A percentile compares a stretch with the other conserved stretches of the same genome.
Evolutionary conservation across 805 yeast species (phyloP).

Genomic region (Saccharomycopsis microspora): DNA sequence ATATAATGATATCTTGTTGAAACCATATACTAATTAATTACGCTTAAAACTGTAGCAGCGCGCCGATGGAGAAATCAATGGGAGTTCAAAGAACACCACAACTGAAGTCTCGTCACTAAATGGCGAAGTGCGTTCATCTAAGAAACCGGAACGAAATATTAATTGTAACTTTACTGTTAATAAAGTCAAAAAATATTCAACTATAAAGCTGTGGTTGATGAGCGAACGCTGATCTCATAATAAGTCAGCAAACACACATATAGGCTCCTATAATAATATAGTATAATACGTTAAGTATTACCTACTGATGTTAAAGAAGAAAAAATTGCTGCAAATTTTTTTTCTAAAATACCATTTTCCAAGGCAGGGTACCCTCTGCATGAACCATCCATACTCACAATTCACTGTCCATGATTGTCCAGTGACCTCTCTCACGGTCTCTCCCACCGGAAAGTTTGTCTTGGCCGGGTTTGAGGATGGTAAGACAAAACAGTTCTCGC

Average conservation of each 20-base stretch:
- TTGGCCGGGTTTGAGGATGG: conserved; percentile 11
- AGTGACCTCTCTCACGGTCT: conserved; percentile 2
- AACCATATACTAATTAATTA: background rate
- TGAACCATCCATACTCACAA: conserved; percentile 5
- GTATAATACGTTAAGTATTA: conserved; percentile 17
- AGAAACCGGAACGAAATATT: conserved; percentile 19
- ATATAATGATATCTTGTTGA: conserved; percentile 32
- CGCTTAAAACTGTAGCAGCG: conserved; percentile 12
- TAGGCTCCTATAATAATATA: conserved; percentile 15
- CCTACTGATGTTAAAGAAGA: conserved; percentile 18
- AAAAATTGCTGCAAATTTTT: conserved; percentile 1
- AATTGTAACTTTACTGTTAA: conserved; percentile 18
- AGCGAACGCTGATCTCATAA: conserved; percentile 13
- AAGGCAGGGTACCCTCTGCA: background rate
- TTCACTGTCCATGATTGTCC: conserved; percentile 9
- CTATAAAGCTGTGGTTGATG: conserved; percentile 18
- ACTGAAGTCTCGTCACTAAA: conserved; percentile 5
- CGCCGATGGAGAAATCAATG: conserved; percentile 6
- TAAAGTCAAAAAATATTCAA: conserved; percentile 18
- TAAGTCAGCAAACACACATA: conserved; percentile 12
- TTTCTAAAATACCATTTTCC: background rate
- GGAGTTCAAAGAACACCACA: background rate
- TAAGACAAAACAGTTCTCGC: conserved; percentile 3
- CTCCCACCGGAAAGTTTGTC: conserved; percentile 3
- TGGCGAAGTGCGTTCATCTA: conserved; percentile 14